A percentile compares a stretch with the other conserved stretches of the same genome.
These are phyloP conservation scores for Leonotis leonurus DNA, from an alignment of 257 asterid species.

Conservation along the genomic window DNA sequence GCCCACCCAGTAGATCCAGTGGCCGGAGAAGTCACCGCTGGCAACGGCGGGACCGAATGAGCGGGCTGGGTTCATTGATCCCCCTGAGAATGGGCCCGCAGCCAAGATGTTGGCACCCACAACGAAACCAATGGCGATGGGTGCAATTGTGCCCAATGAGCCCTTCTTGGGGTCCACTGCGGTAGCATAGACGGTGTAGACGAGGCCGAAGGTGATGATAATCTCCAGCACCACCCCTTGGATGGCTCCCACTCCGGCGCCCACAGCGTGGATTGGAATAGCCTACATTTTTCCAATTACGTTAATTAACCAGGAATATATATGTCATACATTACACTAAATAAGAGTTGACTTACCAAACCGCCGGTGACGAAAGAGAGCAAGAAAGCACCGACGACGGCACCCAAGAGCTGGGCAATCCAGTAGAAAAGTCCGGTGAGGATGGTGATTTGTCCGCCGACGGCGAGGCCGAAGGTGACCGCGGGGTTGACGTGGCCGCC, in stretches of 20 bases:
- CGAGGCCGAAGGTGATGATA: constrained; percentile 46
- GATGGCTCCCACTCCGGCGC: constrained; percentile 37
- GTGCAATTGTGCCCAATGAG: constrained; percentile 43
- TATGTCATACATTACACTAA: not conserved
- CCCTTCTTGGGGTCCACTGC: constrained; percentile 64
- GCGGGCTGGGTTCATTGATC: constrained; percentile 60
- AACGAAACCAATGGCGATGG: constrained; percentile 51
- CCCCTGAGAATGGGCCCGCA: constrained; percentile 52
- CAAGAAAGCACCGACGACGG: constrained; percentile 52
- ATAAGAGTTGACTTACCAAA: constrained; percentile 35
- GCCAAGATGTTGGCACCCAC: constrained; percentile 58
- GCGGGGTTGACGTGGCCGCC: constrained; percentile 93
- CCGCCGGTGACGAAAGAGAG: constrained; percentile 82
- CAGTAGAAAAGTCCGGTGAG: constrained; percentile 76
- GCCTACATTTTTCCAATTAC: constrained; percentile 5
- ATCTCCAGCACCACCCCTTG: constrained; percentile 46
- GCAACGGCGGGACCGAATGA: constrained; percentile 47
- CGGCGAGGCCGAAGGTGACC: constrained; percentile 76
- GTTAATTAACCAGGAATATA: too few species aligned
- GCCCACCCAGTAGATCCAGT: constrained; percentile 48
- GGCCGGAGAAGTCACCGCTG: constrained; percentile 27
- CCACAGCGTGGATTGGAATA: constrained; percentile 41
- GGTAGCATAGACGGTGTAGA: constrained; percentile 54
- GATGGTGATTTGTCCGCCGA: constrained; percentile 84
- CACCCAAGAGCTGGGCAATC: constrained; percentile 76